Evolutionary conservation across 306 rosid species (phyloP), one percentile per base, ranked within the genome.

Genomic region (Vigna angularis): DNA sequence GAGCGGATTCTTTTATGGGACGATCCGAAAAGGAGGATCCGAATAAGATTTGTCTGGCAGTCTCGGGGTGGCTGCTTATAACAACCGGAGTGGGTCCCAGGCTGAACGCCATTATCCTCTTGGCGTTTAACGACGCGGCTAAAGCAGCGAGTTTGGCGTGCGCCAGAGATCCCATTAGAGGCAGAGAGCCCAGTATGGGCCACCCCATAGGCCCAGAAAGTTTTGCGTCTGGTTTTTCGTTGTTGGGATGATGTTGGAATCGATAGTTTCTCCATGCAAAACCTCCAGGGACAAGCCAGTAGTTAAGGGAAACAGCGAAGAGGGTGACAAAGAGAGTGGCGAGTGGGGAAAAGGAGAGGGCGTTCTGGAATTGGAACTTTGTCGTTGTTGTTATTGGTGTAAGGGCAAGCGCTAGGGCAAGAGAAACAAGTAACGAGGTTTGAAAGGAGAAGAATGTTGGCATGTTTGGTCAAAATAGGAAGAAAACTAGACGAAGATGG

Each of bases 51-150:
- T 94, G 88, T 63, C 74, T 85, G 2, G 98, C 97, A 0, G 97
- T 92, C 1, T 92, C 97, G 0, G 98, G 98, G 77, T 94, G 89
- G 76, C 97, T 90, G 67, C 95, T 91, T 15, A 94, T 89, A 70
- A 94, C 16, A 3, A 88, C 91, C 0, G 88, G 94, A 0, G 89
- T 92, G 45, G 84, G n/a, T 0, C 98, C 97, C 1, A 91, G 66
- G 38, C 97, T 92, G 24, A 90, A 51, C 9, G 90, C 88, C 98
- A 94, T 94, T 72, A 94, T 80, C 69, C 93, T 79, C 11, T 86
- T 87, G 0, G 98, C 88, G 12, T 76, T 81, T 1, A 83, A 17
- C 0, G 88, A 87, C 1, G 85, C 24, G 3, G 98, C 92, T 57
- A 88, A 32, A 57, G 78, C 9, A 0, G 95, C 96, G 0, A 94